Evolutionary conservation across 1,284 basidiomycete species (phyloP).

Genomic region (Phylloporus gajari): DNA sequence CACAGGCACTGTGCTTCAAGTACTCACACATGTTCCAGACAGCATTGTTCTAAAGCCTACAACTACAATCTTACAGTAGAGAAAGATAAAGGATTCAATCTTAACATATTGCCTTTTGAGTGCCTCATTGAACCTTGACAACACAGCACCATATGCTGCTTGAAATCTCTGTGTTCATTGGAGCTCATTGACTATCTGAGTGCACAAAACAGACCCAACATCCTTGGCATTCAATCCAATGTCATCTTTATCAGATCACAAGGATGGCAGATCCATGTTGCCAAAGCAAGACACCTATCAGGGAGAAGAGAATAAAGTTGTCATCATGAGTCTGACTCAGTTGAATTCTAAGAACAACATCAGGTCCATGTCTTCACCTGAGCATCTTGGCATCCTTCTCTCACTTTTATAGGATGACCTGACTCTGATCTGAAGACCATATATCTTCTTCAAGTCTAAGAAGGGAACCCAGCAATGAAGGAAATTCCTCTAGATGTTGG

Average conservation of each 20-base stretch:
- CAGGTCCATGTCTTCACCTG: conserved; percentile 73
- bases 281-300: conserved; percentile 75
- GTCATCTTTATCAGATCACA: conserved; percentile 65
- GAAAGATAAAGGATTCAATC: too few relatives aligned
- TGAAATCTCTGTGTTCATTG: conserved; percentile 66
- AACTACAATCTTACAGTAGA: too few relatives aligned
- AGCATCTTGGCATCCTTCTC: conserved; percentile 72
- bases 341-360: conserved; percentile 66
- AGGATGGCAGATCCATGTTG: conserved; percentile 57
- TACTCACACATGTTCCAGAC: too few relatives aligned
- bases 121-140: conserved; percentile 61
- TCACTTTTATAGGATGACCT: conserved; percentile 70
- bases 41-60: too few relatives aligned
- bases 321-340: conserved; percentile 67
- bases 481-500: conserved; percentile 56
- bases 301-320: conserved; percentile 43
- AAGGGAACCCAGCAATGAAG: conserved; percentile 64
- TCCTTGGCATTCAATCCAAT: conserved; percentile 65
- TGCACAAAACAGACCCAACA: conserved; percentile 57
- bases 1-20: too few relatives aligned
- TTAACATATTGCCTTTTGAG: too few relatives aligned
- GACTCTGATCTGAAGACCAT: conserved; percentile 70
- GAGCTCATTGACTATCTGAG: conserved; percentile 60
- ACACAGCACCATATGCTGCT: conserved; percentile 75
- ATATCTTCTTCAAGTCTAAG: conserved; percentile 64